phyloP scores from a whole-genome alignment of 768 basidiomycete species.

The Hypholoma sublateritium region DNA sequence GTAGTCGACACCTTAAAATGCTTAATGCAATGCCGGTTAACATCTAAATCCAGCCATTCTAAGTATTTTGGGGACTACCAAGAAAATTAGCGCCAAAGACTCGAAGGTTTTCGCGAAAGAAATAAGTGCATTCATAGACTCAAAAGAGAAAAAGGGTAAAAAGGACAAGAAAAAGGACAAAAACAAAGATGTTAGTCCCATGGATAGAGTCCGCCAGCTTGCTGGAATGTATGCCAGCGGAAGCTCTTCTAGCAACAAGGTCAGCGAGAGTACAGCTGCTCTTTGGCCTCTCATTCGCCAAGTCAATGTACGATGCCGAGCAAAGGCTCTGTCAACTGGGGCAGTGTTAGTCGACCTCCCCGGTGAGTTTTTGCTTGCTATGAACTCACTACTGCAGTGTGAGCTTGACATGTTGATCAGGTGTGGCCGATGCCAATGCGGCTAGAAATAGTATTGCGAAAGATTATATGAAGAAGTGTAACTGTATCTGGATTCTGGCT shows the following conservation, averaged over 20 bases:
- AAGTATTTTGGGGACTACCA: conserved; percentile 49
- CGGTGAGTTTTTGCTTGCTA: conserved; percentile 29
- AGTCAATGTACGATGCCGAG: conserved; percentile 57
- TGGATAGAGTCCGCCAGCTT: neutral
- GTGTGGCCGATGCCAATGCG: conserved; percentile 65
- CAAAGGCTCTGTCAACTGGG: conserved; percentile 55
- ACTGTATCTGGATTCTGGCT: conserved; percentile 67
- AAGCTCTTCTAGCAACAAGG: neutral
- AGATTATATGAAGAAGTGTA: conserved; percentile 65
- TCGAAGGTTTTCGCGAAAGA: conserved; percentile 53
- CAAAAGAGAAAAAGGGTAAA: conserved; percentile 53
- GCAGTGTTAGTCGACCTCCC: conserved; percentile 65
- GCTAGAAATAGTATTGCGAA: conserved; percentile 63
- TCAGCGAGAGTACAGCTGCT: conserved; percentile 35
- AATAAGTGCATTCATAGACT: conserved; percentile 65
- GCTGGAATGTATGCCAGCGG: no score
- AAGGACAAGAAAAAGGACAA: conserved; percentile 33
- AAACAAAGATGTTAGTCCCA: neutral
- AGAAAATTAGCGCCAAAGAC: conserved; percentile 49
- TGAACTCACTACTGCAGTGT: no score
- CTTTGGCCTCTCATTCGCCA: conserved; percentile 65
- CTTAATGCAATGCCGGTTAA: neutral
- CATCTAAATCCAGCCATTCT: conserved; percentile 35
- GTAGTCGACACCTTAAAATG: conserved; percentile 10
- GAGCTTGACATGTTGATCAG: conserved; percentile 18